Conservation (phyloP, 2,329 filamentous ascomycete genomes). For the Aspergillus awamori region DNA sequence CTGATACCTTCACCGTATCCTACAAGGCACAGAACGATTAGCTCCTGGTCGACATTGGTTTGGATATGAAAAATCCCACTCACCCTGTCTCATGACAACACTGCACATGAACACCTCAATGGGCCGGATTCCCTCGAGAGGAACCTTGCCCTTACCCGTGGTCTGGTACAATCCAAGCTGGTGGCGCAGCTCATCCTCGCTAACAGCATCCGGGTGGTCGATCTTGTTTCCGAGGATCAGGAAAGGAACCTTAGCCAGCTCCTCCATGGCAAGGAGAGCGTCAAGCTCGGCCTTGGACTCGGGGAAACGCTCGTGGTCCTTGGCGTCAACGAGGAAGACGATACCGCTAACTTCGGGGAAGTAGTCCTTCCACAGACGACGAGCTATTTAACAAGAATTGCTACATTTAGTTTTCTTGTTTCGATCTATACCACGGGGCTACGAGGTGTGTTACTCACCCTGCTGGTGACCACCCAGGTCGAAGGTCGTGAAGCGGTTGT, state of each 20-base stretch:
- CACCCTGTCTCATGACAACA: conserved; percentile 94
- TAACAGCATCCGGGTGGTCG: conserved; percentile 93
- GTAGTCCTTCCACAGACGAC: conserved; percentile 94
- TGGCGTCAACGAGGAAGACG: conserved; percentile 96
- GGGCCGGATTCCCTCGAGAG: conserved; percentile 85
- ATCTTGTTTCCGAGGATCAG: conserved; percentile 99
- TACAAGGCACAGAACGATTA: conserved; percentile 34
- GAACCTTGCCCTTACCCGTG: conserved; percentile 93
- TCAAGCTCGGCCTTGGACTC: conserved; percentile 98
- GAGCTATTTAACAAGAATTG: conserved; percentile 52
- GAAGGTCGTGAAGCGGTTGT: conserved; percentile 92
- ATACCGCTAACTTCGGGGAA: conserved; percentile 96
- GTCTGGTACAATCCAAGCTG: conserved; percentile 94
- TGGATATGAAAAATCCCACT: conserved; percentile 32
- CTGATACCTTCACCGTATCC: conserved; percentile 87
- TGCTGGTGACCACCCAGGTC: conserved; percentile 93
- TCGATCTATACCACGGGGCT: neutral
- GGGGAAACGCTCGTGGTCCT: conserved; percentile 90
- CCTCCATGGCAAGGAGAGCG: conserved; percentile 93
- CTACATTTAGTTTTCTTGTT: neutral
- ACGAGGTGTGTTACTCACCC: conserved; percentile 56
- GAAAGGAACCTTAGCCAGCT: conserved; percentile 92
- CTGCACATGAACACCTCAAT: conserved; percentile 99
- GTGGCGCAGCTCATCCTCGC: conserved; percentile 91
- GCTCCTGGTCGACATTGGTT: neutral